Conservation (phyloP, 2,329 filamentous ascomycete species). For the Pseudopithomyces chartarum region DNA sequence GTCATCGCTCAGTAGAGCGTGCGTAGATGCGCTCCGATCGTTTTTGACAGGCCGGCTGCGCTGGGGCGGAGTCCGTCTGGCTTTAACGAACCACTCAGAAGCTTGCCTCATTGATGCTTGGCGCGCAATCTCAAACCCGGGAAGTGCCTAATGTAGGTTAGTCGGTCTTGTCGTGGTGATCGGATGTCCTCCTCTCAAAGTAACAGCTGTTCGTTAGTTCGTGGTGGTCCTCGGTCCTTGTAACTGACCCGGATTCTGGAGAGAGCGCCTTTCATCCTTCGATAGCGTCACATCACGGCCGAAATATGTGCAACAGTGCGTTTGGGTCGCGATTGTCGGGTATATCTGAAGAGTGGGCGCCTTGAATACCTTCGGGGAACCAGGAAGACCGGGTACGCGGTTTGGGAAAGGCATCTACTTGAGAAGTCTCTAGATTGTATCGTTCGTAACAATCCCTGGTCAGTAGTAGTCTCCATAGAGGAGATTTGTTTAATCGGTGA, state of each 20-base stretch:
- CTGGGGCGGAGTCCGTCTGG: slow-evolving; percentile 6
- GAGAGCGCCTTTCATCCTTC: not conserved
- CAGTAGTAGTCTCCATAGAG: no score
- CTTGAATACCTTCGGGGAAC: not conserved
- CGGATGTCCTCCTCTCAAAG: not conserved
- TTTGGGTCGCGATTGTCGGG: not conserved
- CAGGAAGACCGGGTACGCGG: not conserved
- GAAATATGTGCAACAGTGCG: not conserved
- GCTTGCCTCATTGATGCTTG: not conserved
- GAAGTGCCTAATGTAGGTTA: not conserved
- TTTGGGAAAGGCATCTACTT: not conserved
- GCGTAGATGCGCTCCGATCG: not conserved
- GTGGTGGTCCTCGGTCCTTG: not conserved
- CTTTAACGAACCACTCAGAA: slow-evolving; percentile 1
- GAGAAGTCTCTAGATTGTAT: not conserved
- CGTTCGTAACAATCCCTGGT: no score
- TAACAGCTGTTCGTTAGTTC: not conserved
- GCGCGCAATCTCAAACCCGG: slow-evolving; percentile 1
- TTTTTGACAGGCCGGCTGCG: slow-evolving; percentile 1
- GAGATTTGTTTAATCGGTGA: not conserved
- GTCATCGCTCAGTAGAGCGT: not conserved
- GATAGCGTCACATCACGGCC: not conserved
- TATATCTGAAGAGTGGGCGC: no score
- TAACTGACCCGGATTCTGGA: not conserved
- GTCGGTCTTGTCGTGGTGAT: slow-evolving; percentile 5